These are phyloP conservation scores for Cornus florida DNA, from an alignment of 148 eudicot species.

Conservation along the genomic window DNA sequence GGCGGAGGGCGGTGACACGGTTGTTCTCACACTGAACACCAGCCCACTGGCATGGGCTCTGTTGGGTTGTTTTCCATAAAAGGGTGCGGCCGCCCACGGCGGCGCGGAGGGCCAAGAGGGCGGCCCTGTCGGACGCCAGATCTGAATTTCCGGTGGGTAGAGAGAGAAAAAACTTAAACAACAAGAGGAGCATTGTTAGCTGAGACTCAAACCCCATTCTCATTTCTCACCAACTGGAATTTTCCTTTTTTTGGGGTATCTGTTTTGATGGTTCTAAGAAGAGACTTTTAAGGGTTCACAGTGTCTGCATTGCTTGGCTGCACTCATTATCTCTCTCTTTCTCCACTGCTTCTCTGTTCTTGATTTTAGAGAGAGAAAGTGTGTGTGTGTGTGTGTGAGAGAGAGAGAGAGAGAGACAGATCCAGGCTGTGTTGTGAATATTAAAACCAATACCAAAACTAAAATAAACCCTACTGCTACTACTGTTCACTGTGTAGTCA, in stretches of 20 bases:
- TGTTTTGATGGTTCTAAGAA: not conserved
- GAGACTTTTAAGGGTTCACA: not conserved
- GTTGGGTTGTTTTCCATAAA: conserved; percentile 42
- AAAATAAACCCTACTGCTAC: not conserved
- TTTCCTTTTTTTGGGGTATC: not conserved
- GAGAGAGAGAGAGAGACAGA: conserved; percentile 11
- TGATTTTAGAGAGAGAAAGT: conserved; percentile 6
- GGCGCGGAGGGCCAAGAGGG: conserved; percentile 55
- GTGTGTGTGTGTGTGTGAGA: not conserved
- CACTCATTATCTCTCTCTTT: not conserved
- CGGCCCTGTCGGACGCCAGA: conserved; percentile 39
- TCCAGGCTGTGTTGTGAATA: conserved; percentile 1
- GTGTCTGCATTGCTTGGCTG: not conserved
- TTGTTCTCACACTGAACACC: conserved; percentile 55
- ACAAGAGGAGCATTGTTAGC: conserved; percentile 14
- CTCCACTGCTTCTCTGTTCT: not conserved
- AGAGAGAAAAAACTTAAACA: conserved; percentile 15
- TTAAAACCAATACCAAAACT: not conserved
- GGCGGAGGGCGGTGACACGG: conserved; percentile 47
- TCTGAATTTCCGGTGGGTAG: conserved; percentile 23
- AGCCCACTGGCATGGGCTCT: conserved; percentile 49
- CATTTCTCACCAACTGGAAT: not conserved
- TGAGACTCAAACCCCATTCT: not conserved
- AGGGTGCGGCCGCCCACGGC: conserved; percentile 68
- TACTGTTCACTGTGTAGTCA: not conserved